phyloP scores from a whole-genome alignment of 768 basidiomycete genomes.

The Russula virescens region DNA sequence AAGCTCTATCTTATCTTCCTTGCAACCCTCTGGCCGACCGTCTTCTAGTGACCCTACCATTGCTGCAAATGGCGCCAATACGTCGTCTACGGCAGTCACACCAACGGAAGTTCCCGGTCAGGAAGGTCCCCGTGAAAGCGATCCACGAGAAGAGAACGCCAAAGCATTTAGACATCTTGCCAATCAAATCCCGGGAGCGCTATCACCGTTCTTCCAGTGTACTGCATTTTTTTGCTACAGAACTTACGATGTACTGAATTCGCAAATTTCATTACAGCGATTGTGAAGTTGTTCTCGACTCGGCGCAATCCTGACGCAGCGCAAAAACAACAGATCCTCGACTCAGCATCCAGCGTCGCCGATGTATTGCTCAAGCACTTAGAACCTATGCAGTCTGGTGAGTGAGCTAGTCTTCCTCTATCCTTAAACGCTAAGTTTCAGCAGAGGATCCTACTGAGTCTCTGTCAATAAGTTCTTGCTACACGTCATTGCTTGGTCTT shows the following conservation, averaged over 20 bases:
- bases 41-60: conserved; percentile 23
- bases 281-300: conserved; percentile 81
- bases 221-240: conserved; percentile 17
- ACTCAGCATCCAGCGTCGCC: conserved; percentile 65
- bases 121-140: conserved; percentile 34
- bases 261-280: conserved; percentile 43
- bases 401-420: conserved; percentile 26
- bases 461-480: conserved; percentile 43
- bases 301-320: conserved; percentile 67
- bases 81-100: conserved; percentile 17
- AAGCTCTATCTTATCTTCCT: conserved; percentile 41
- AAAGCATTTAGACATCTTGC: conserved; percentile 75
- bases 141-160: conserved; percentile 58
- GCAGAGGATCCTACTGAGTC: conserved; percentile 33
- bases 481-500: conserved; percentile 50
- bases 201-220: conserved; percentile 89
- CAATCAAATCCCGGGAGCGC: conserved; percentile 64
- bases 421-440: conserved; percentile 1
- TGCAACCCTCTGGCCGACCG: conserved; percentile 43
- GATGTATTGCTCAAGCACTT: conserved; percentile 69
- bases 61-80: conserved; percentile 25
- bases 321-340: conserved; percentile 73
- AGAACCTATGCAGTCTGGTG: conserved; percentile 47
- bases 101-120: conserved; percentile 25
- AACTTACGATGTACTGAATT: not conserved